Conservation (phyloP, 352 stramenopile species). For the Stramenopiles sp. region DNA sequence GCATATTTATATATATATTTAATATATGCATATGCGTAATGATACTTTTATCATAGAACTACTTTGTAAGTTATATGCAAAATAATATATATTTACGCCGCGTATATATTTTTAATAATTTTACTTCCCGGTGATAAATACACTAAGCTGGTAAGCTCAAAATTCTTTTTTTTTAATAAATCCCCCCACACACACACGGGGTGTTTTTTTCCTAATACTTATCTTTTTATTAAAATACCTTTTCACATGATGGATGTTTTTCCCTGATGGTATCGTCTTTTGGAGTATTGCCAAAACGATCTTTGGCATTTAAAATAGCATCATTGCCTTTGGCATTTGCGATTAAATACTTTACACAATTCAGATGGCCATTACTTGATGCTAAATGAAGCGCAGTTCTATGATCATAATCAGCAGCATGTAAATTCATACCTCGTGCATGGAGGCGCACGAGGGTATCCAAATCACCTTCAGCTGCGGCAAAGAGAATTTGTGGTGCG, state of each 20-base stretch:
- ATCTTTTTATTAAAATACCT: too few relatives aligned
- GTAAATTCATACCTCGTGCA: neutral
- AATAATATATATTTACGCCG: too few relatives aligned
- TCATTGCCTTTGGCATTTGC: neutral
- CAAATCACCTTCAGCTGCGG: slow-evolving; percentile 16
- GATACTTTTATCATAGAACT: too few relatives aligned
- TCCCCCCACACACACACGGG: too few relatives aligned
- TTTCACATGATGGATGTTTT: neutral
- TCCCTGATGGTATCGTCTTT: neutral
- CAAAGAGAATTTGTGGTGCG: slow-evolving; percentile 11
- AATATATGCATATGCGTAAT: too few relatives aligned
- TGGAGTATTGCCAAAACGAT: neutral
- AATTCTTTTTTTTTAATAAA: too few relatives aligned
- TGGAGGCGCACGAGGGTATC: slow-evolving; percentile 9
- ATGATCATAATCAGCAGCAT: slow-evolving; percentile 28
- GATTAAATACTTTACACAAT: slow-evolving; percentile 30
- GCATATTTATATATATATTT: too few relatives aligned
- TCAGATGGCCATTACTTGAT: slow-evolving; percentile 34
- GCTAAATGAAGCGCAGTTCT: slow-evolving; percentile 43
- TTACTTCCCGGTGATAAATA: too few relatives aligned
- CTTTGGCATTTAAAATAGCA: neutral
- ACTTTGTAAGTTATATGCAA: too few relatives aligned
- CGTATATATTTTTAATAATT: too few relatives aligned
- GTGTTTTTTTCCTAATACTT: too few relatives aligned
- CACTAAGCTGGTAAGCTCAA: too few relatives aligned